These are phyloP conservation scores for Aspergillus amoenus DNA, from an alignment of 2,329 filamentous ascomycete genomes.

Conservation along the genomic window DNA sequence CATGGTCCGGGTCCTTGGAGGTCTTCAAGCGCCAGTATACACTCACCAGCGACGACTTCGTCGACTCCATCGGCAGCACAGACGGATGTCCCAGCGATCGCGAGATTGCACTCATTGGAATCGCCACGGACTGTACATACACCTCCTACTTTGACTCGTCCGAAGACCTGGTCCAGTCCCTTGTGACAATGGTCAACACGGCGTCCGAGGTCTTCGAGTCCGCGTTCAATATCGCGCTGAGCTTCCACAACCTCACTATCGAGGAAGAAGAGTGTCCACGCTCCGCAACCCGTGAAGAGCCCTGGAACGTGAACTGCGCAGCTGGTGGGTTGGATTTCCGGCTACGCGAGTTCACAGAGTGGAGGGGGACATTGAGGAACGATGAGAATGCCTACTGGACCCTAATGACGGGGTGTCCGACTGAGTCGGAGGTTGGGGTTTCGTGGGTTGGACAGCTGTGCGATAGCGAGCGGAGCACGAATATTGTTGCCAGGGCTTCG, in stretches of 20 bases:
- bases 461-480: constrained; percentile 50
- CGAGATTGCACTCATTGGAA: constrained; percentile 81
- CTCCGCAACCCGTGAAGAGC: constrained; percentile 54
- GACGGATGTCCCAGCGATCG: constrained; percentile 78
- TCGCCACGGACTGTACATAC: constrained; percentile 89
- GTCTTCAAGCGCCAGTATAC: constrained; percentile 4
- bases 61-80: constrained; percentile 71
- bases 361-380: constrained; percentile 67
- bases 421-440: constrained; percentile 78
- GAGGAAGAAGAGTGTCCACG: constrained; percentile 70
- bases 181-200: constrained; percentile 66
- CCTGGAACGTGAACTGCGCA: constrained; percentile 24
- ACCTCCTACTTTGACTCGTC: constrained; percentile 66
- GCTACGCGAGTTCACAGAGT: constrained; percentile 72
- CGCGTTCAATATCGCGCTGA: constrained; percentile 89
- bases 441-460: constrained; percentile 81
- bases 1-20: neutral
- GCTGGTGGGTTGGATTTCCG: constrained; percentile 19
- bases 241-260: constrained; percentile 78
- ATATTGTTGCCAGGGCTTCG: constrained; percentile 79
- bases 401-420: constrained; percentile 75
- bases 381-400: constrained; percentile 92
- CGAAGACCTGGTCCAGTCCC: constrained; percentile 38
- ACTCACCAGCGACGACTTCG: constrained; percentile 41
- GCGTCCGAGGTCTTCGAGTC: constrained; percentile 83